Base-by-base conservation (phyloP, 2,329 filamentous ascomycete genomes). In the Colletotrichum horii region DNA sequence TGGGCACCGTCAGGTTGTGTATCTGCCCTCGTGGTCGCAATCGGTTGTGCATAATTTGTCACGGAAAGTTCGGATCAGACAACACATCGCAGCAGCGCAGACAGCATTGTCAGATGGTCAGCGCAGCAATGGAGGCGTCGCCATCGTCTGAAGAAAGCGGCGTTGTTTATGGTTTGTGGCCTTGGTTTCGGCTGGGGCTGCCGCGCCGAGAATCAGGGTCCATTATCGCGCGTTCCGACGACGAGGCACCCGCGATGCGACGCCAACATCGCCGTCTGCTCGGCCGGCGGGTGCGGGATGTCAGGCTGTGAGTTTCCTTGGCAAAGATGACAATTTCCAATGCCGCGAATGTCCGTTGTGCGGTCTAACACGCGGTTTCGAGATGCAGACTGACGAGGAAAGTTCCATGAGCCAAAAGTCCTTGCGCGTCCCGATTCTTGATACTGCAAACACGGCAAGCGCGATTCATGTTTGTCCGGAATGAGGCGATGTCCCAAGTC, bases 341-440 rank as follows among this genome's bases (percentile, higher is more conserved):
- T 14, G 43, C 43, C 43, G 43, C 11, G 2, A 52, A 52, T 22
- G 43, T 52, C 43, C 43, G n/a, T n/a, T 22, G 3, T 22, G 1
- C 6, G 11, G n/a, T 22, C 2, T 14, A n/a, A n/a, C n/a, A 28
- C 6, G 1, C 0, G 1, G 11, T 22, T 12, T 48, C 43, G n/a
- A 4, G n/a, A 8, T 48, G 11, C 43, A 52, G 19, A 4, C 38
- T n/a, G 9, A 12, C 11, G 43, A 22, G 43, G 43, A 8, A 52
- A 52, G 43, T 52, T 52, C n/a, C 43, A 52, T 22, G n/a, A 52
- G 43, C 43, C 0, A 14, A 22, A 0, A 3, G 19, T 52, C n/a
- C 11, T 1, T 0, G n/a, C n/a, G 43, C n/a, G 22, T 52, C 43
- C 22, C n/a, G 3, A 4, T 52, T 52, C n/a, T 22, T 14, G 11